Conservation (phyloP, 1,284 basidiomycete species). For the Cryptococcus sp. region DNA sequence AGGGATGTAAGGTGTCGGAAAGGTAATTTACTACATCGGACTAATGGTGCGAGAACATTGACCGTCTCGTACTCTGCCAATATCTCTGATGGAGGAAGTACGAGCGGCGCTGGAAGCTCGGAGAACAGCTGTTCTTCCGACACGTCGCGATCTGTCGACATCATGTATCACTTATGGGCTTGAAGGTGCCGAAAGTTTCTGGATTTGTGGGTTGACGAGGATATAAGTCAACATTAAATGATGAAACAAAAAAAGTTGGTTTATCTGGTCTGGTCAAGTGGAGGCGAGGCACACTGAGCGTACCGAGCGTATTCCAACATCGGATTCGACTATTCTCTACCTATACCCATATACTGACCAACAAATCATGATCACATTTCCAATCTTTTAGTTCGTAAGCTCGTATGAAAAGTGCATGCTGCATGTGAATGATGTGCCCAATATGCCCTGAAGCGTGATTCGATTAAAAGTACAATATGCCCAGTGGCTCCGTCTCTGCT, state of each 20-base stretch:
- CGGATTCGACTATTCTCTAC: no score
- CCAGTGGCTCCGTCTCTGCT: neutral
- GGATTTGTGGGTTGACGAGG: neutral
- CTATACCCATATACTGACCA: no score
- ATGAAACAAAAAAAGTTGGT: neutral
- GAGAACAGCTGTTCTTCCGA: conserved; percentile 19
- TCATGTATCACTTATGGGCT: no score
- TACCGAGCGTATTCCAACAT: no score
- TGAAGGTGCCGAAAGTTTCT: no score
- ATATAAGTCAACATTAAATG: neutral
- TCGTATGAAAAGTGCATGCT: conserved; percentile 18
- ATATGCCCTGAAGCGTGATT: neutral
- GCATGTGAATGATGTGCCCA: neutral
- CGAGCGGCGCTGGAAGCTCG: conserved; percentile 39
- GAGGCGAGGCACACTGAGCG: neutral
- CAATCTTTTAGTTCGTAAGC: no score
- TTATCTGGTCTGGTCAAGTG: neutral
- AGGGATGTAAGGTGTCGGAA: conserved; percentile 60
- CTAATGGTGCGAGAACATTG: conserved; percentile 59
- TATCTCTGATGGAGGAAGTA: conserved; percentile 54
- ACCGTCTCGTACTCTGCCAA: conserved; percentile 50
- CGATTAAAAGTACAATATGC: neutral
- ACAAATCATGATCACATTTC: no score
- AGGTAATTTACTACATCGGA: conserved; percentile 62
- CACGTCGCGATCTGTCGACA: conserved; percentile 11